Evolutionary conservation across 1,284 basidiomycete species (phyloP).

Genomic region (Sporisorium iseilematis-ciliati): DNA sequence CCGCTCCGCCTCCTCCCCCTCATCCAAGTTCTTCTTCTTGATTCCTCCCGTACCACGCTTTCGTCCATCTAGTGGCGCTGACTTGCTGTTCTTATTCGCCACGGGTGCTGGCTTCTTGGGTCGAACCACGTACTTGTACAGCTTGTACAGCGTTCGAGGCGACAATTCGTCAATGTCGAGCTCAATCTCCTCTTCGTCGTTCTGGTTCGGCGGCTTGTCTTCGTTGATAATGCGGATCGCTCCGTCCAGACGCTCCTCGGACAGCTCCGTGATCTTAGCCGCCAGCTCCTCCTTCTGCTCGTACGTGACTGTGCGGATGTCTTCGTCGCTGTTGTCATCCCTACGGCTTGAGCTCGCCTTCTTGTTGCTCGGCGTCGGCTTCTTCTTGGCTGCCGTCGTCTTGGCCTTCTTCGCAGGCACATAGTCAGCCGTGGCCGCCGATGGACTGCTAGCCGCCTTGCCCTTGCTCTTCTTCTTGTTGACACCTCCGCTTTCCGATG

Average conservation of each 20-base stretch:
- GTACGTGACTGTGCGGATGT: slow-evolving; percentile 66
- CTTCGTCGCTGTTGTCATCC: slow-evolving; percentile 58
- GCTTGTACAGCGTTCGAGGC: slow-evolving; percentile 67
- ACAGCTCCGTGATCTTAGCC: slow-evolving; percentile 68
- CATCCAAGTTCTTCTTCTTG: slow-evolving; percentile 69
- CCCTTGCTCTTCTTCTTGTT: slow-evolving; percentile 51
- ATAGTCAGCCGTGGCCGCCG: slow-evolving; percentile 36
- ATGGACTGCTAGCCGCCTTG: slow-evolving; percentile 38
- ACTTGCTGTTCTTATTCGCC: slow-evolving; percentile 50
- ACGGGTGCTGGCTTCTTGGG: slow-evolving; percentile 60
- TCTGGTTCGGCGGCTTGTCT: slow-evolving; percentile 66
- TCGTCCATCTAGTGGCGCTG: slow-evolving; percentile 63
- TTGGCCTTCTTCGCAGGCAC: slow-evolving; percentile 58
- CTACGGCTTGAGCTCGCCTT: slow-evolving; percentile 49
- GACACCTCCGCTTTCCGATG: slow-evolving; percentile 39
- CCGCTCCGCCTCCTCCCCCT: slow-evolving; percentile 66
- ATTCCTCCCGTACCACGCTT: slow-evolving; percentile 68
- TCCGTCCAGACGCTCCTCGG: slow-evolving; percentile 68
- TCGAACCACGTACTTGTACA: slow-evolving; percentile 69
- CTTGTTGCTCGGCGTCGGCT: slow-evolving; percentile 36
- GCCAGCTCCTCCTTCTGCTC: slow-evolving; percentile 70
- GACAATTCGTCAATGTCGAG: slow-evolving; percentile 69
- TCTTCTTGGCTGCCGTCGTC: slow-evolving; percentile 54
- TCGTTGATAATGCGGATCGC: slow-evolving; percentile 69
- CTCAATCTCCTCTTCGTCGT: slow-evolving; percentile 69